A percentile compares a stretch with the other conserved stretches of the same genome.
Conservation (phyloP, 768 basidiomycete genomes). For the Asterophora parasitica region DNA sequence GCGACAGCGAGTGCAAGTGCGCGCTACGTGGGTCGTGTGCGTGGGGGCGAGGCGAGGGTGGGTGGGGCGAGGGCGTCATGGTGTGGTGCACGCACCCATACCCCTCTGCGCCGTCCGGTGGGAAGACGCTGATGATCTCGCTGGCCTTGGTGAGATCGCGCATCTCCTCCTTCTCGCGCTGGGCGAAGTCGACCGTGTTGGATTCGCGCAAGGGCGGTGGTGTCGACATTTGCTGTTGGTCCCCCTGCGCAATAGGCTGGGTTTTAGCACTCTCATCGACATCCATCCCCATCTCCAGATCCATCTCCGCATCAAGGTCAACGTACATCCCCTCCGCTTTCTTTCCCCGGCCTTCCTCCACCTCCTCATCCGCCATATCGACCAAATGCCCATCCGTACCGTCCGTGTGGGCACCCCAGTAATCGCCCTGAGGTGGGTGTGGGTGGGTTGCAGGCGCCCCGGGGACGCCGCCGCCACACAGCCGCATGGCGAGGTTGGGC, state of each 20-base stretch:
- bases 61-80: slow-evolving; percentile 1
- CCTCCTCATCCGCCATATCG: slow-evolving; percentile 23
- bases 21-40: no score
- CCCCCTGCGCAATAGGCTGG: no score
- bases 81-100: not conserved
- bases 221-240: not conserved
- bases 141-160: slow-evolving; percentile 77
- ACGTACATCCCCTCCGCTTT: slow-evolving; percentile 10
- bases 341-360: slow-evolving; percentile 4
- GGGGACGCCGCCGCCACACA: slow-evolving; percentile 36
- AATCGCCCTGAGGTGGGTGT: no score
- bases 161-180: slow-evolving; percentile 88
- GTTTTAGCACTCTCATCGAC: not conserved
- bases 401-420: slow-evolving; percentile 36
- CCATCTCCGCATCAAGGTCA: slow-evolving; percentile 10
- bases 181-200: slow-evolving; percentile 77
- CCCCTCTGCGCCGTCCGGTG: slow-evolving; percentile 7
- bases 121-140: slow-evolving; percentile 54
- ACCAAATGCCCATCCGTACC: slow-evolving; percentile 35
- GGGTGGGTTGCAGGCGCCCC: slow-evolving; percentile 20
- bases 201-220: slow-evolving; percentile 18
- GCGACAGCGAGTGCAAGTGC: slow-evolving; percentile 25
- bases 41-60: slow-evolving; percentile 5
- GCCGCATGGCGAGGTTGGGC: slow-evolving; percentile 50
- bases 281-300: slow-evolving; percentile 21